Evolutionary conservation across 441 rosid genomes (phyloP).

Genomic region (Macaranga tanarius): DNA sequence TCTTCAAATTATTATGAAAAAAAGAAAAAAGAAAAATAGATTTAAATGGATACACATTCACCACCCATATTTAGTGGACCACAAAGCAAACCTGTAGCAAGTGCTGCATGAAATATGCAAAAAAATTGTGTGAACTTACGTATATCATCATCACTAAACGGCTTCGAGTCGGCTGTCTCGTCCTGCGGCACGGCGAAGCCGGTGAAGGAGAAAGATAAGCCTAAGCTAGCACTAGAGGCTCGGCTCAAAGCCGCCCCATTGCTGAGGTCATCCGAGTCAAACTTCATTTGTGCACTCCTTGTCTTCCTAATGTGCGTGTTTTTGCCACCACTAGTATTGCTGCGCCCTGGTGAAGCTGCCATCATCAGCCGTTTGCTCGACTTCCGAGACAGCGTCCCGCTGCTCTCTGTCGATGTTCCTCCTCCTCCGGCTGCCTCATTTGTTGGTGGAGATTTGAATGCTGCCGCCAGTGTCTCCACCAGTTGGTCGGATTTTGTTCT

Average conservation of each 20-base stretch:
- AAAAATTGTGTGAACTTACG: constrained; percentile 38
- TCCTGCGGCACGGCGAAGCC: constrained; percentile 84
- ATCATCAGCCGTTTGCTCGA: constrained; percentile 59
- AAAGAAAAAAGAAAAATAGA: neutral
- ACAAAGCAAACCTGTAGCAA: neutral
- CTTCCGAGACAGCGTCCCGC: constrained; percentile 54
- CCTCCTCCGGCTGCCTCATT: constrained; percentile 30
- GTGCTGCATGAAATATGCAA: constrained; percentile 23
- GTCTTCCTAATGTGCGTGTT: constrained; percentile 80
- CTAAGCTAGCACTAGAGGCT: constrained; percentile 91
- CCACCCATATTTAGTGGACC: constrained; percentile 17
- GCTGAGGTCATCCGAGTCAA: constrained; percentile 67
- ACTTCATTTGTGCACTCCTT: constrained; percentile 73
- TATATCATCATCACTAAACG: constrained; percentile 84
- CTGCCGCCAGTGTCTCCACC: constrained; percentile 61
- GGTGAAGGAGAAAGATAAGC: constrained; percentile 87
- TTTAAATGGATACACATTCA: neutral
- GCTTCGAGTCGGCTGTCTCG: constrained; percentile 71
- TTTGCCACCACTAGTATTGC: constrained; percentile 35
- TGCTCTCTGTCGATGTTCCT: constrained; percentile 31
- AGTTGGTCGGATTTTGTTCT: constrained; percentile 84
- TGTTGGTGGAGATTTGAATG: constrained; percentile 59
- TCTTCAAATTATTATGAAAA: neutral
- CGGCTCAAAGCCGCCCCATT: constrained; percentile 90
- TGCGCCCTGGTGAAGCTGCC: constrained; percentile 62